Percentiles rank a stretch among this genome's conserved stretches.
Evolutionary conservation across 2,329 filamentous ascomycete species (phyloP).

Genomic region (Aspergillus puulaauensis): DNA sequence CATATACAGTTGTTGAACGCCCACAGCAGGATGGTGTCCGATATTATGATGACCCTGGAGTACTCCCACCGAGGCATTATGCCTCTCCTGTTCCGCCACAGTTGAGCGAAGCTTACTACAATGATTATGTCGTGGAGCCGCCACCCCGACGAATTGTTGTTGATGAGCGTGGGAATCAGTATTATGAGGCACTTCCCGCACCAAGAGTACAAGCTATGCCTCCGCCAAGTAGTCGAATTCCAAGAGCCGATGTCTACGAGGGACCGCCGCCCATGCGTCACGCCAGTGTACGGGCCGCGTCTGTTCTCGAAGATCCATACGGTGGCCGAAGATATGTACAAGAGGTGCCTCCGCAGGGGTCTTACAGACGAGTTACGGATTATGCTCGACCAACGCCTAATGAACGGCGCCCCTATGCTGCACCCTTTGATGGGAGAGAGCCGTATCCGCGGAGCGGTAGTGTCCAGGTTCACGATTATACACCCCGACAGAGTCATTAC

Average conservation of each 20-base stretch:
- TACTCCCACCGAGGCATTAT: constrained; percentile 33
- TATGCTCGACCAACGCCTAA: constrained; percentile 30
- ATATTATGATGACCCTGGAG: constrained; percentile 40
- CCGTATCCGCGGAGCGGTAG: constrained; percentile 38
- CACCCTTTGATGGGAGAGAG: constrained; percentile 34
- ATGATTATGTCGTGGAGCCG: constrained; percentile 50
- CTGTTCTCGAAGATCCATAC: constrained; percentile 44
- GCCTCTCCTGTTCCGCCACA: constrained; percentile 35
- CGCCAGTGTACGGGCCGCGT: constrained; percentile 40
- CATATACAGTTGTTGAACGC: constrained; percentile 42
- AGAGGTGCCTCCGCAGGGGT: constrained; percentile 44
- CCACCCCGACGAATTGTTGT: constrained; percentile 69
- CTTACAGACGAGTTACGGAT: constrained; percentile 43
- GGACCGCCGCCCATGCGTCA: constrained; percentile 30
- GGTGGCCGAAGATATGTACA: constrained; percentile 41
- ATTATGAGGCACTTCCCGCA: constrained; percentile 57
- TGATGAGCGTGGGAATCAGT: constrained; percentile 81
- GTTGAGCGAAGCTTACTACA: constrained; percentile 43
- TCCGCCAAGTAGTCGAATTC: constrained; percentile 31
- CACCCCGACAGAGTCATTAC: constrained; percentile 37
- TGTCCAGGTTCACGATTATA: constrained; percentile 44
- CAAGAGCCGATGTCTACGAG: constrained; percentile 35
- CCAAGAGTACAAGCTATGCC: constrained; percentile 35
- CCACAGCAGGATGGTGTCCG: constrained; percentile 37
- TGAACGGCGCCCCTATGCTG: constrained; percentile 33